Percentiles rank a stretch among this genome's conserved stretches.
Conservation (phyloP, 805 yeast species). For the Ogataea henricii region DNA sequence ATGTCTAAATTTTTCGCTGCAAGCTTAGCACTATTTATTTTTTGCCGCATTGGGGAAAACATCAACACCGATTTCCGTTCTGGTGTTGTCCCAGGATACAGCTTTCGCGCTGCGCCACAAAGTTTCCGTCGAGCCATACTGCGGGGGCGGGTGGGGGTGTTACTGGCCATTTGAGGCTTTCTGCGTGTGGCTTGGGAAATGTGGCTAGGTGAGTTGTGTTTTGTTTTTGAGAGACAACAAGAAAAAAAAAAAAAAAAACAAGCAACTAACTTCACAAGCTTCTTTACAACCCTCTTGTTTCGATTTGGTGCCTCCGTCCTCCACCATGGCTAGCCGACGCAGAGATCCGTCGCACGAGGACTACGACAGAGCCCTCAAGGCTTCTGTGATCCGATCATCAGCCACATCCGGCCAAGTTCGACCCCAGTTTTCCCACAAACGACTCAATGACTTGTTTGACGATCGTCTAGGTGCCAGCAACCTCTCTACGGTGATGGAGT, state of each 20-base stretch:
- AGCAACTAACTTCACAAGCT: too few species aligned
- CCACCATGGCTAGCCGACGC: conserved; percentile 1
- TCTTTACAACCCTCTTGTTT: not conserved
- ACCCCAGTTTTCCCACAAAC: conserved; percentile 18
- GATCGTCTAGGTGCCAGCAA: conserved; percentile 6
- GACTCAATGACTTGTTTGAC: conserved; percentile 20
- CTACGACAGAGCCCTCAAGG: conserved; percentile 11
- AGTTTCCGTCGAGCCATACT: not conserved
- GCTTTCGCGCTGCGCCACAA: conserved; percentile 9
- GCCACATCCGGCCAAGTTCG: conserved; percentile 9
- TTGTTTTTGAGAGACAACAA: too few species aligned
- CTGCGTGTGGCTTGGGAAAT: not conserved
- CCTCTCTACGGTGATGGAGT: conserved; percentile 30
- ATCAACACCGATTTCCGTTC: conserved; percentile 13
- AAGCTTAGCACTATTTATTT: conserved; percentile 6
- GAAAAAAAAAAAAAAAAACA: too few species aligned
- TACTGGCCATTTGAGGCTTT: not conserved
- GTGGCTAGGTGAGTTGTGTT: not conserved
- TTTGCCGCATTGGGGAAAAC: conserved; percentile 14
- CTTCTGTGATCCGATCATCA: conserved; percentile 26
- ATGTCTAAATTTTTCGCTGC: conserved; percentile 8
- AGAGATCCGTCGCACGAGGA: conserved; percentile 4
- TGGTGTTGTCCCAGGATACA: conserved; percentile 3
- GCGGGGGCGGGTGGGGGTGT: conserved; percentile 9
- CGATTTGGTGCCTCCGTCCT: not conserved